These are phyloP conservation scores for Oryza rufipogon DNA, from an alignment of 176 grass and related monocot species.

Conservation along the genomic window DNA sequence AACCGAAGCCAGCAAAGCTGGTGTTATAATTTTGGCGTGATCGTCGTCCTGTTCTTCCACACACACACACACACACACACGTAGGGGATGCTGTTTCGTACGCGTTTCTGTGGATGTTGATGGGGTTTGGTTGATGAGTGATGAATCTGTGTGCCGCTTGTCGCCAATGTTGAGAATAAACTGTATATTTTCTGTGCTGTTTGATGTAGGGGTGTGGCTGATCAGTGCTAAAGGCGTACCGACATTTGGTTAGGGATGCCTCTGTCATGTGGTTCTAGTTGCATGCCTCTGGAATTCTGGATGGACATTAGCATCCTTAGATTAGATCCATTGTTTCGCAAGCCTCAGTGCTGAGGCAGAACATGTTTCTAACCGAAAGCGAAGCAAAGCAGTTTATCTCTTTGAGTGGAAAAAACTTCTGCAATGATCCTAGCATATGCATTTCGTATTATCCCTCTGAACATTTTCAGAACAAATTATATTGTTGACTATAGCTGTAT, in stretches of 20 bases:
- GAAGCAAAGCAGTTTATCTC: not conserved
- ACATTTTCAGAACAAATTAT: too few species aligned
- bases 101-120: not conserved
- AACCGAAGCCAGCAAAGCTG: too few species aligned
- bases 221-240: not conserved
- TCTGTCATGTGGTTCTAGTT: too few species aligned
- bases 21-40: too few species aligned
- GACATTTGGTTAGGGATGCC: not conserved
- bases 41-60: too few species aligned
- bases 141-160: not conserved
- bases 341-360: not conserved
- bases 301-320: not conserved
- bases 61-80: too few species aligned
- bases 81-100: not conserved
- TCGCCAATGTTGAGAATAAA: not conserved
- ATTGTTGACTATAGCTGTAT: not conserved
- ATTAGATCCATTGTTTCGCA: not conserved
- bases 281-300: not conserved
- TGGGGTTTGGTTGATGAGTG: not conserved
- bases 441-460: not conserved
- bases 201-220: not conserved
- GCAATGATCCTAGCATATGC: too few species aligned
- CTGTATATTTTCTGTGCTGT: not conserved
- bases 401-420: too few species aligned
- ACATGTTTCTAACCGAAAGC: not conserved